Percentiles rank a stretch among this genome's conserved stretches.
phyloP scores from a whole-genome alignment of 1,139 yeast species.

The Hemisphaericaspora subhashii region DNA sequence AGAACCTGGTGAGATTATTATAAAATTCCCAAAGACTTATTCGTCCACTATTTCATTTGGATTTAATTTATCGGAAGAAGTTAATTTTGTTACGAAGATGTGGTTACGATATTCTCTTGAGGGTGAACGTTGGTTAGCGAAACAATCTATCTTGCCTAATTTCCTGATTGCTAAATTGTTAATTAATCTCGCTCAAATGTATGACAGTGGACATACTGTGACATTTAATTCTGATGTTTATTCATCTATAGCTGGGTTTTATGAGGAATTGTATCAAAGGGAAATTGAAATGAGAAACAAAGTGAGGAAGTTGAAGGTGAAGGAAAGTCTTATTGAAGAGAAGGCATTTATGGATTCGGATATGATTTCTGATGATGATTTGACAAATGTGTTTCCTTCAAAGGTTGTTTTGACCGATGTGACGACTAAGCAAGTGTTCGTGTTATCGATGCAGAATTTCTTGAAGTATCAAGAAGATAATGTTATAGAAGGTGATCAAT shows the following conservation, averaged over 20 bases:
- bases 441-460: conserved; percentile 48
- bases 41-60: conserved; percentile 54
- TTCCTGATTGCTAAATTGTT: conserved; percentile 52
- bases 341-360: conserved; percentile 28
- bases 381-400: conserved; percentile 53
- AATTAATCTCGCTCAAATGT: conserved; percentile 44
- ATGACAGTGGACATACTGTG: conserved; percentile 32
- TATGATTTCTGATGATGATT: conserved; percentile 51
- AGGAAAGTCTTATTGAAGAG: conserved; percentile 39
- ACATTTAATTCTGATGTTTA: conserved; percentile 32
- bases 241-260: conserved; percentile 30
- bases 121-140: conserved; percentile 53
- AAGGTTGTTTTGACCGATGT: conserved; percentile 42
- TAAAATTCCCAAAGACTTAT: conserved; percentile 58
- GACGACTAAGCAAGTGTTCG: conserved; percentile 27
- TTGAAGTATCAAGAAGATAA: conserved; percentile 24
- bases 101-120: conserved; percentile 55
- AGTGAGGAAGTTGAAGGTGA: conserved; percentile 33
- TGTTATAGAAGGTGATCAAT: conserved; percentile 13
- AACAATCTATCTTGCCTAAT: conserved; percentile 50
- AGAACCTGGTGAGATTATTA: conserved; percentile 58
- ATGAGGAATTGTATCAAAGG: conserved; percentile 26
- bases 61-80: conserved; percentile 53
- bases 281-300: conserved; percentile 45
- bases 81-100: conserved; percentile 54